phyloP scores from a whole-genome alignment of 2,329 filamentous ascomycete species.

The Colletotrichum tabaci region DNA sequence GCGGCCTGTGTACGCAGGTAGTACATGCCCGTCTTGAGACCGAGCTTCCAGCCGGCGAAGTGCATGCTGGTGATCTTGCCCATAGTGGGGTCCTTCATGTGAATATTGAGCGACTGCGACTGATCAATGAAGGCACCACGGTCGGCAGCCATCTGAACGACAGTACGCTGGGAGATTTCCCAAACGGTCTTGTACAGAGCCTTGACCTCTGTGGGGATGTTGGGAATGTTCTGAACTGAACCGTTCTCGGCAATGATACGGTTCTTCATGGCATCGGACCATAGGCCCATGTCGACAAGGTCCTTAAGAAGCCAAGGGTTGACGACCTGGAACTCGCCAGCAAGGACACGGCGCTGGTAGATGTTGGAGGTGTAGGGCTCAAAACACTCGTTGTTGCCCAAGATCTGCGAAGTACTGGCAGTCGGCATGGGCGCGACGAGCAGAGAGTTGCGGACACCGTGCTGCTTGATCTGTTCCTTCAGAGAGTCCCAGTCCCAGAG shows the following conservation, averaged over 20 bases:
- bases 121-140: constrained; percentile 99
- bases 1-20: constrained; percentile 98
- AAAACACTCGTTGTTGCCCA: constrained; percentile 99
- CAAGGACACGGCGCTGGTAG: constrained; percentile 97
- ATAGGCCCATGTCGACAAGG: constrained; percentile 96
- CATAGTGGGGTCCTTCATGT: constrained; percentile 99
- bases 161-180: constrained; percentile 97
- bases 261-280: constrained; percentile 99
- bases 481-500: constrained; percentile 96
- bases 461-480: constrained; percentile 91
- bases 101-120: constrained; percentile 98
- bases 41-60: constrained; percentile 98
- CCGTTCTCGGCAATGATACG: constrained; percentile 98
- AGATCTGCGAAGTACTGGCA: constrained; percentile 95
- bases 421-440: constrained; percentile 98
- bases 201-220: constrained; percentile 96
- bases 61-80: constrained; percentile 99
- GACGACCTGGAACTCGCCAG: constrained; percentile 99
- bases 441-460: constrained; percentile 95
- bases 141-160: constrained; percentile 98
- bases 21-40: constrained; percentile 99
- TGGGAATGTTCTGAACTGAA: constrained; percentile 96
- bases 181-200: constrained; percentile 99
- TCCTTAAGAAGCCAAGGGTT: constrained; percentile 99
- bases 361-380: constrained; percentile 99